Base-by-base conservation (phyloP, 176 grass and related monocot species). In the Raddia distichophylla region DNA sequence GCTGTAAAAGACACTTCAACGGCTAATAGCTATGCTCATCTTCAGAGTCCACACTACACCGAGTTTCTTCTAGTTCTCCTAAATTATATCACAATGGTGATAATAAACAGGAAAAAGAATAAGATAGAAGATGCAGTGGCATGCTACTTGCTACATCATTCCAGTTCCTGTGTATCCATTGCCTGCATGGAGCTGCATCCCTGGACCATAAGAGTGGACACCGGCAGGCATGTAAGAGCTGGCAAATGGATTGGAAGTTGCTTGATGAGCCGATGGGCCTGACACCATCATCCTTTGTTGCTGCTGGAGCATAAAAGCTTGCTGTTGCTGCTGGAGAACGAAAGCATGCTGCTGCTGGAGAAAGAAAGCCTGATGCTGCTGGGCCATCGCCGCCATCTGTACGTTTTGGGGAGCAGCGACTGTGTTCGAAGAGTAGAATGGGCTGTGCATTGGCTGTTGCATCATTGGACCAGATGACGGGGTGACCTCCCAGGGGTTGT, bases 401-500 rank as follows among this genome's bases (percentile, higher is more conserved):
- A 93, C 91, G 22, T 77, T 65, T 42, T 76, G 81, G 65, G 91
- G 83, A 5, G 91, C 84, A 5, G 88, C 68, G 9, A 93, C 44
- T 17, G 80, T 57, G 67, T 89, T 87, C 0, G 89, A 98, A 20
- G 84, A 82, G 32, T 93, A 93, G 67, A 93, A 98, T 2, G 96
- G 96, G 37, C 91, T 89, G 6, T 93, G 80, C 80, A 89, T 72
- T 7, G 69, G 75, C 66, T 80, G 88, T 54, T 88, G 96, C 84
- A 91, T 82, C 69, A 84, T 69, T 17, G 87, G 74, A 76, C 87
- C 87, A 0, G 83, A 76, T 54, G 76, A 71, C 1, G 86, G 76
- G 22, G 17, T 63, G 27, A 69, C 71, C 47, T 98, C 93, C 96
- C 96, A 98, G 34, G 90, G 90, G 74, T 93, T 91, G 82, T 98